Evolutionary conservation across 768 basidiomycete genomes (phyloP).

Genomic region (Kwoniella bestiolae): DNA sequence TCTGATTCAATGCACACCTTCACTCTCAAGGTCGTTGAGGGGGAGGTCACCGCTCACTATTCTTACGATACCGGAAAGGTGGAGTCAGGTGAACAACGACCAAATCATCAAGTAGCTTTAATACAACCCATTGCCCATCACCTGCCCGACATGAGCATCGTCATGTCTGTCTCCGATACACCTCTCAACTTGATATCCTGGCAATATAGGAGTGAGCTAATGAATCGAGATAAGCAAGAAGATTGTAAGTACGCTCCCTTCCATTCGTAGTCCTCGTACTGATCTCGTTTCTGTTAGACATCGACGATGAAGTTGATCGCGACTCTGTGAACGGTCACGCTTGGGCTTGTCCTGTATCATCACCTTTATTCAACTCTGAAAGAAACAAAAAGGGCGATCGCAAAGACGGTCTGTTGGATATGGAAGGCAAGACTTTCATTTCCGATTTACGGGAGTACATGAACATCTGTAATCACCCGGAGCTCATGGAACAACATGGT

Average conservation of each 20-base stretch:
- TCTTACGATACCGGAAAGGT: conserved; percentile 17
- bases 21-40: conserved; percentile 21
- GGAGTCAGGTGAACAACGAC: conserved; percentile 21
- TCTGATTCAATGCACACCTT: conserved; percentile 22
- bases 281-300: background rate
- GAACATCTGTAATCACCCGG: conserved; percentile 34
- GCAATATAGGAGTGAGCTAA: conserved; percentile 22
- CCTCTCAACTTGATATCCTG: conserved; percentile 17
- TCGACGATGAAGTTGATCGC: conserved; percentile 9
- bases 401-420: background rate
- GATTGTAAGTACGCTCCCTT: conserved; percentile 16
- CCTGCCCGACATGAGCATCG: conserved; percentile 24
- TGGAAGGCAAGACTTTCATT: conserved; percentile 35
- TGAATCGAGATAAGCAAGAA: conserved; percentile 22
- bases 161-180: conserved; percentile 28
- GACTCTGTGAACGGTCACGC: conserved; percentile 20
- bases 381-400: background rate
- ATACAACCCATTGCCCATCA: conserved; percentile 27
- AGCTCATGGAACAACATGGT: conserved; percentile 27
- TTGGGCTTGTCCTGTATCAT: conserved; percentile 22
- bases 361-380: conserved; percentile 12
- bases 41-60: conserved; percentile 7
- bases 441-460: conserved; percentile 36
- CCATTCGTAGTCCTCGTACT: background rate
- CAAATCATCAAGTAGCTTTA: conserved; percentile 24